These are phyloP conservation scores for Fusarium dimerum DNA, from an alignment of 2,329 filamentous ascomycete genomes.

Conservation along the genomic window DNA sequence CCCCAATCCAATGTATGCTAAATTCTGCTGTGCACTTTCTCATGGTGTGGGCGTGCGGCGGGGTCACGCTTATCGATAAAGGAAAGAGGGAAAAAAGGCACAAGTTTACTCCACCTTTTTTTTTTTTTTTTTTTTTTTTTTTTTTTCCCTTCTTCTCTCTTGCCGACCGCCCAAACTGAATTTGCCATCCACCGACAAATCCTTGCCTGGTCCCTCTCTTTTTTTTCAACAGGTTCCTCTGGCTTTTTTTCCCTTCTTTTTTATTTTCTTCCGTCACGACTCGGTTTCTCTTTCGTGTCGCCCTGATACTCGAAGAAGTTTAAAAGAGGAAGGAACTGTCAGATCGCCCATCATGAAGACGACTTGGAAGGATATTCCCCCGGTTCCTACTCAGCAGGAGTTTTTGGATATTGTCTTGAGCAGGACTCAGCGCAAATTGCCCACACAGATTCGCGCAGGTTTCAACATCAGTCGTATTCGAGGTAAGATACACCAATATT, in stretches of 20 bases:
- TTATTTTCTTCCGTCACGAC: background rate
- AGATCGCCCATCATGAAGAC: constrained; percentile 55
- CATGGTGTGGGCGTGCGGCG: background rate
- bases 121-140: background rate
- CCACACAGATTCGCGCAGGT: constrained; percentile 91
- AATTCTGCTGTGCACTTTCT: background rate
- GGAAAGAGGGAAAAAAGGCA: background rate
- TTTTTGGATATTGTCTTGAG: constrained; percentile 97
- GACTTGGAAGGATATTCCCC: constrained; percentile 76
- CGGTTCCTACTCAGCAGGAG: constrained; percentile 89
- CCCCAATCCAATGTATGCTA: background rate
- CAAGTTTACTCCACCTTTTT: background rate
- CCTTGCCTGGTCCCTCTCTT: constrained; percentile 19
- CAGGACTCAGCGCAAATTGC: constrained; percentile 86
- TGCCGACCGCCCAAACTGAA: constrained; percentile 15
- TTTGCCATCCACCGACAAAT: constrained; percentile 23
- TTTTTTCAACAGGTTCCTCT: constrained; percentile 4
- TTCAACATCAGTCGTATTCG: constrained; percentile 94
- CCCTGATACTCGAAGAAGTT: background rate
- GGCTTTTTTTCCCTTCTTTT: background rate
- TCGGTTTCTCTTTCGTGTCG: background rate
- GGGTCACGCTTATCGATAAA: background rate
- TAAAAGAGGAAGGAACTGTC: constrained; percentile 8
- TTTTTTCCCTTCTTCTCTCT: background rate
- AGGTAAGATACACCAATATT: constrained; percentile 38